Conservation (phyloP, 2,329 filamentous ascomycete species). For the Fusarium cicatricum region DNA sequence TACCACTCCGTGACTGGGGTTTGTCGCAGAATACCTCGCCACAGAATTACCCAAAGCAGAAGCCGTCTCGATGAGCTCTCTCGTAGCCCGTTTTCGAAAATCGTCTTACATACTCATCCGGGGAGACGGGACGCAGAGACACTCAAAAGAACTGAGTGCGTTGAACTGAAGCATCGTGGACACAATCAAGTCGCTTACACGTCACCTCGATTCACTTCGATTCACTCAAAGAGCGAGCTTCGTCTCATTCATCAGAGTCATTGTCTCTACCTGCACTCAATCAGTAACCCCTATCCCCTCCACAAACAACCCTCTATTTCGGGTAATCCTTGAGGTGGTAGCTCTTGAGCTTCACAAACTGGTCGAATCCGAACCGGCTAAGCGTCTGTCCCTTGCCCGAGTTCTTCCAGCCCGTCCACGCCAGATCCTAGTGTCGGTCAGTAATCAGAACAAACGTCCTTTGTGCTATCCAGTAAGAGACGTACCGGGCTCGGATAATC, state of each 20-base stretch:
- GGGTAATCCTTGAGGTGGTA: slow-evolving; percentile 88
- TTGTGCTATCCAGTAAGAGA: slow-evolving; percentile 14
- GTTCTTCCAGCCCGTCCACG: slow-evolving; percentile 99
- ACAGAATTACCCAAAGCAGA: slow-evolving; percentile 24
- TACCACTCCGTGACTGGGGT: slow-evolving; percentile 14
- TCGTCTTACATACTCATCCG: slow-evolving; percentile 18
- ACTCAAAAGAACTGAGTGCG: slow-evolving; percentile 19
- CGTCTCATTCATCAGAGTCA: slow-evolving; percentile 27
- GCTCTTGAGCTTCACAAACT: slow-evolving; percentile 96
- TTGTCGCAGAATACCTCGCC: slow-evolving; percentile 22
- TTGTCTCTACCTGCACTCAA: slow-evolving; percentile 15
- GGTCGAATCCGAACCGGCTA: slow-evolving; percentile 90
- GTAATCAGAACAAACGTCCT: slow-evolving; percentile 16
- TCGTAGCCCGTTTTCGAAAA: slow-evolving; percentile 22
- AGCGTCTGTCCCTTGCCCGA: slow-evolving; percentile 92
- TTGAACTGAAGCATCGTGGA: neutral
- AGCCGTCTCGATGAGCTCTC: neutral
- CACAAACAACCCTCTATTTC: slow-evolving; percentile 53
- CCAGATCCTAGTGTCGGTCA: slow-evolving; percentile 71
- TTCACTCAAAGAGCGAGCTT: neutral
- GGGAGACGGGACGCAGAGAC: slow-evolving; percentile 17
- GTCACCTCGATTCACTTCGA: slow-evolving; percentile 18
- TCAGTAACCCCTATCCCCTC: neutral
- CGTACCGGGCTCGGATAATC: slow-evolving; percentile 91
- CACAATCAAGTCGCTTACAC: slow-evolving; percentile 13